A percentile compares a stretch with the other conserved stretches of the same genome.
phyloP scores from a whole-genome alignment of 192 early-diverging fungal species.

The Polychytrium aggregatum region DNA sequence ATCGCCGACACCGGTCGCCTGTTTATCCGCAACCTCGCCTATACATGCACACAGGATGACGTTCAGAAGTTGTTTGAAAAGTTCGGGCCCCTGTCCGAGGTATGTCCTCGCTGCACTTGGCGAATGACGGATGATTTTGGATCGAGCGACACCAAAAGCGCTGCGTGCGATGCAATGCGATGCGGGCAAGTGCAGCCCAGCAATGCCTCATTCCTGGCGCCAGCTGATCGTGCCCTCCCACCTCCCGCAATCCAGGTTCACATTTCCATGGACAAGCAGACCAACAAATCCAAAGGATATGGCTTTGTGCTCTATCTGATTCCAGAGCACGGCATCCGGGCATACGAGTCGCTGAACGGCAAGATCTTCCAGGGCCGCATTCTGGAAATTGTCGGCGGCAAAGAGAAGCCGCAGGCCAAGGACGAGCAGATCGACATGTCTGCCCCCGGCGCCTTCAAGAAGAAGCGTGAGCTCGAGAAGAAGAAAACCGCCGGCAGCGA shows the following conservation, averaged over 20 bases:
- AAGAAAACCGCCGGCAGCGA: constrained; percentile 68
- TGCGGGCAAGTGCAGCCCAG: no score
- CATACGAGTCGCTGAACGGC: constrained; percentile 69
- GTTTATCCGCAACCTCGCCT: constrained; percentile 89
- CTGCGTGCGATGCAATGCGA: no score
- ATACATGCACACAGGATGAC: constrained; percentile 80
- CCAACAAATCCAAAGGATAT: constrained; percentile 88
- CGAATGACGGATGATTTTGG: no score
- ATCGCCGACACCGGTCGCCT: constrained; percentile 92
- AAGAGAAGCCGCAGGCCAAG: constrained; percentile 64
- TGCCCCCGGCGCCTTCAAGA: constrained; percentile 50
- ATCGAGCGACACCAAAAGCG: no score
- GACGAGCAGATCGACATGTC: constrained; percentile 30
- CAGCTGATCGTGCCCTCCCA: no score
- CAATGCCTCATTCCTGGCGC: no score
- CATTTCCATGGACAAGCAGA: constrained; percentile 85
- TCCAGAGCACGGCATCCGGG: constrained; percentile 89
- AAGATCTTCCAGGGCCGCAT: constrained; percentile 86
- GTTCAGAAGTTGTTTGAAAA: constrained; percentile 66
- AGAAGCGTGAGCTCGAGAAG: constrained; percentile 68
- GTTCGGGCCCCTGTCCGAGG: constrained; percentile 85
- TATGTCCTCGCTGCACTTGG: no score
- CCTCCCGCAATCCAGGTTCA: constrained; percentile 43
- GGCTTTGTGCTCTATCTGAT: constrained; percentile 81
- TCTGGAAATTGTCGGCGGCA: constrained; percentile 76